Evolutionary conservation across 257 asterid genomes (phyloP), one percentile per base, ranked within the genome.

Genomic region (Striga asiatica): DNA sequence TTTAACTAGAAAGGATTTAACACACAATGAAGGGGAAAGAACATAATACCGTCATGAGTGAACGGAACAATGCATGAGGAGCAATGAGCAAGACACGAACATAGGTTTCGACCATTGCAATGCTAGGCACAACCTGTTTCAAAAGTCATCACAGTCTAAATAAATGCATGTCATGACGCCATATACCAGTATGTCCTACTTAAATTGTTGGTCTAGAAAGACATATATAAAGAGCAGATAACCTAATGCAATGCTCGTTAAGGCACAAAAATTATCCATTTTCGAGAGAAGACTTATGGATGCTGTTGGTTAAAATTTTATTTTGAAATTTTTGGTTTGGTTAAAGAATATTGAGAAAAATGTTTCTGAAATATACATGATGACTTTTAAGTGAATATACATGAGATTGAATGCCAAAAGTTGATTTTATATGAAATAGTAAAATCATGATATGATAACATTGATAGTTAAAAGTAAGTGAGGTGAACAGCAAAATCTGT

Each of bases 41-140:
- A 62, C 42, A 50, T 2, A 54, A 60, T 87, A 87, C 98, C 71
- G 78, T 52, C 75, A 87, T 74, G 48, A 78, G 94, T 37, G 96
- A 76, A 55, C 98, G 97, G 41, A 84, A 91, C 72, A 91, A 68
- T 21, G 97, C 82, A 75, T 91, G 98, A 68, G 98, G 95, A 50
- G 87, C 76, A 68, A 87, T 73, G 61, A 87, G 88, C 72, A 91
- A 73, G 79, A 91, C 62, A 76, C 98, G 77, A 51, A 84, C 83
- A 73, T 91, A 87, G 34, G 98, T 91, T 79, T 91, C 98, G 56
- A 87, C 95, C 98, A 87, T 75, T 23, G 97, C 98, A 68, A 91
- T 84, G 80, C 84, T 91, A 48, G 98, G 97, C 17, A 91, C 84
- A 53, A 76, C 95, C 98, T 91, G 89, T 74, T 80, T 27, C 69